Conservation (phyloP, 768 basidiomycete genomes). For the Lentinula detonsa region DNA sequence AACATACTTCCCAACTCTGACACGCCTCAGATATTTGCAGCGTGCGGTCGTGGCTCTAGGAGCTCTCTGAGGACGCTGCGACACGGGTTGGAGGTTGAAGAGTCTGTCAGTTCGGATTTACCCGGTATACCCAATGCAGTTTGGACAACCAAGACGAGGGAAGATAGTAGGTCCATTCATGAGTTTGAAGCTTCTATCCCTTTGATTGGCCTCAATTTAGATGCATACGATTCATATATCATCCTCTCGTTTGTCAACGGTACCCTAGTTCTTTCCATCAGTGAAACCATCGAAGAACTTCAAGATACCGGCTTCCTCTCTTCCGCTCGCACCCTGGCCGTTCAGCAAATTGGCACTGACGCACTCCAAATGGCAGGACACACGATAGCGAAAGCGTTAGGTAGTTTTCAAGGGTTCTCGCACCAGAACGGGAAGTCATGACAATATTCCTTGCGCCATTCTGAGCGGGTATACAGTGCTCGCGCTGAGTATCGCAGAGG, state of each 20-base stretch:
- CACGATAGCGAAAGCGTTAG: too few species aligned
- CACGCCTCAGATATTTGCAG: constrained; percentile 92
- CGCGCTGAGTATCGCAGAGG: too few species aligned
- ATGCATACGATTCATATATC: constrained; percentile 93
- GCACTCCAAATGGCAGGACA: constrained; percentile 82
- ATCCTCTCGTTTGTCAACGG: constrained; percentile 98
- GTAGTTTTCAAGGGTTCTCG: too few species aligned
- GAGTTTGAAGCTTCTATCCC: neutral
- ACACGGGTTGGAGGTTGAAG: constrained; percentile 93
- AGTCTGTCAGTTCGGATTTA: constrained; percentile 90
- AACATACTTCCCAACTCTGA: constrained; percentile 90
- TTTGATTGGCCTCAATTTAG: constrained; percentile 31
- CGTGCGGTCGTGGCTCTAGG: constrained; percentile 85
- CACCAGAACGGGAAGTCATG: too few species aligned
- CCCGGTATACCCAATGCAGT: constrained; percentile 98
- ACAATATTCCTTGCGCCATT: too few species aligned
- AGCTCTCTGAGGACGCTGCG: constrained; percentile 86
- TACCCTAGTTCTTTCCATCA: constrained; percentile 93
- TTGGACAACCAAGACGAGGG: constrained; percentile 90
- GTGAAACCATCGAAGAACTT: constrained; percentile 98
- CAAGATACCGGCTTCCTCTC: constrained; percentile 99
- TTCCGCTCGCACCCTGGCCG: constrained; percentile 92
- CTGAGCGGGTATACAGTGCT: too few species aligned
- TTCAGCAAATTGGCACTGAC: constrained; percentile 94
- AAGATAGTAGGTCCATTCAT: constrained; percentile 62